Base-by-base conservation (phyloP, 1,284 basidiomycete genomes). In the Cerioporus squamosus region DNA sequence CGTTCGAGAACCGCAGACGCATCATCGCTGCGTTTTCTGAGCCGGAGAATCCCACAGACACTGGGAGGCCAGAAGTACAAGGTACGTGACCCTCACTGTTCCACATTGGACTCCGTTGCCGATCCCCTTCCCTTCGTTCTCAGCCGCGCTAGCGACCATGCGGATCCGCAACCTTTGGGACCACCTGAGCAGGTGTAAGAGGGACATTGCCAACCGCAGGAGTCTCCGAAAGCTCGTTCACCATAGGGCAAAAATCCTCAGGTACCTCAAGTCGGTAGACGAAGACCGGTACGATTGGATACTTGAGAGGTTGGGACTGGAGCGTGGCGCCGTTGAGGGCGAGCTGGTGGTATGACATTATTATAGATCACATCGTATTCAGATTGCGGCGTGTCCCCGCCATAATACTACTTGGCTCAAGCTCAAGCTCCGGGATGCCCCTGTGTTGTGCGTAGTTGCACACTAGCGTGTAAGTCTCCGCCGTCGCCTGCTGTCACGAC, bases 41-140 rank as follows among this genome's bases (percentile, higher is more conserved):
- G 6, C 79, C 83, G 0, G 79, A 81, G 60, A 86, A 87, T 55
- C 83, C 84, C n/a, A 81, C 81, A 54, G 91, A 97, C 72, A 83
- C 94, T 1, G 96, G 94, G 38, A 81, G 88, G 53, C 83, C 91
- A 1, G 91, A 95, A 68, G 95, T 97, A 0, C 95, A 97, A 81
- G 92, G 94, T 93, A 69, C 59, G 85, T 75, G 38, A 18, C 6
- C 44, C n/a, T 33, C 40, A 18, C 46, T 43, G 44, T 29, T 23
- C 33, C 38, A 44, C 26, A 39, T 17, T 17, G 55, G 51, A 48
- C 46, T 63, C 10, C 44, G 47, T 42, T 22, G 12, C 43, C 52
- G 29, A 51, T 26, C 33, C 5, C 55, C 43, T 55, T 51, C 17
- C 60, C 8, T 20, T 31, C 20, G 12, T 12, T 18, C 49, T 53